phyloP scores from a whole-genome alignment of 257 asterid genomes.

The Thymus mandschuricus region DNA sequence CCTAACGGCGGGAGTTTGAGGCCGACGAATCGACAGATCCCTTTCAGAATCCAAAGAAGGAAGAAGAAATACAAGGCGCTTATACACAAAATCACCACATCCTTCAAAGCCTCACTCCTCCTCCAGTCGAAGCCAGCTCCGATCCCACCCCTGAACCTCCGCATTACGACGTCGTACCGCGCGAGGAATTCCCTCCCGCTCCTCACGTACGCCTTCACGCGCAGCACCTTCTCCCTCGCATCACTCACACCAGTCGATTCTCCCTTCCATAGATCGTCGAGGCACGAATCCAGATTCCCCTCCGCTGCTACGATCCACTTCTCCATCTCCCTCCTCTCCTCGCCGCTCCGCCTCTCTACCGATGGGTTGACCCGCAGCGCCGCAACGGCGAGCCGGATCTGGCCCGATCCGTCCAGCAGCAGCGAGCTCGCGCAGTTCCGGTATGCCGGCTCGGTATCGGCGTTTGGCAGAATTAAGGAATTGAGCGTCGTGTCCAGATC shows the following conservation, averaged over 20 bases:
- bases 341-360: neutral
- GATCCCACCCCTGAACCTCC: neutral
- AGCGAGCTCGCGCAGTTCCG: slow-evolving; percentile 8
- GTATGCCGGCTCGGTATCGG: neutral
- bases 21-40: slow-evolving; percentile 13
- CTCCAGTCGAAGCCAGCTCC: neutral
- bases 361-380: slow-evolving; percentile 20
- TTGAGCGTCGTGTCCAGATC: neutral
- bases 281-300: slow-evolving; percentile 24
- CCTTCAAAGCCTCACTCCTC: neutral
- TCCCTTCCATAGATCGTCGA: slow-evolving; percentile 23
- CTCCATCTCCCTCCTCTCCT: slow-evolving; percentile 19
- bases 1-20: slow-evolving; percentile 13
- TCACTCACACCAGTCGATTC: slow-evolving; percentile 23
- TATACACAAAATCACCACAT: neutral
- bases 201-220: slow-evolving; percentile 29
- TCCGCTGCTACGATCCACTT: slow-evolving; percentile 2
- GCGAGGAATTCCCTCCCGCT: slow-evolving; percentile 21
- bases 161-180: slow-evolving; percentile 16
- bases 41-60: slow-evolving; percentile 29
- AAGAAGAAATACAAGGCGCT: slow-evolving; percentile 35
- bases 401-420: slow-evolving; percentile 14
- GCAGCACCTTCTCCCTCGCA: slow-evolving; percentile 22
- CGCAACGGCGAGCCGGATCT: neutral
- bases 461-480: neutral